These are phyloP conservation scores for Lentinus tigrinus DNA, from an alignment of 768 basidiomycete species.

Conservation along the genomic window DNA sequence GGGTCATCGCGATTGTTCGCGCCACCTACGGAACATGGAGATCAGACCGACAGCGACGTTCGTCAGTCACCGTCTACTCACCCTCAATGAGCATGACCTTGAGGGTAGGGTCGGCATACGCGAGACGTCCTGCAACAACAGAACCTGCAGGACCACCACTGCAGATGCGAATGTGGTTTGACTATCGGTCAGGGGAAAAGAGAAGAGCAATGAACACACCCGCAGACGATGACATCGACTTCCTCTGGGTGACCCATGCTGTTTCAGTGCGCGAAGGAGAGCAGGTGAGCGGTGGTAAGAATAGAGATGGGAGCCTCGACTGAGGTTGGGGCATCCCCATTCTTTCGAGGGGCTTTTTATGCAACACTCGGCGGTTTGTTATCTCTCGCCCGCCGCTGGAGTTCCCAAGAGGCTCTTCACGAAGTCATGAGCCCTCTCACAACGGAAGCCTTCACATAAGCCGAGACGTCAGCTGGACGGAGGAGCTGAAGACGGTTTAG, in stretches of 20 bases:
- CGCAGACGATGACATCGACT: conserved; percentile 70
- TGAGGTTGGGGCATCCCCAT: conserved; percentile 13
- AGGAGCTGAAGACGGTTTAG: conserved; percentile 17
- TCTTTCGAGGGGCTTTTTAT: conserved; percentile 18
- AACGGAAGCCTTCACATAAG: conserved; percentile 13
- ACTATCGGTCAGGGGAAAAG: background rate
- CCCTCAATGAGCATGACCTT: conserved; percentile 79
- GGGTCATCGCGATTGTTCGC: conserved; percentile 74
- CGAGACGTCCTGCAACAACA: conserved; percentile 67
- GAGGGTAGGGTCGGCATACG: conserved; percentile 68
- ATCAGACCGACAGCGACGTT: background rate
- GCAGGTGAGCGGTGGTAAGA: conserved; percentile 19
- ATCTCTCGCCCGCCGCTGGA: conserved; percentile 9
- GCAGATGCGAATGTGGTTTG: background rate
- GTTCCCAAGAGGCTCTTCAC: conserved; percentile 17
- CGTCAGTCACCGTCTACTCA: conserved; percentile 18
- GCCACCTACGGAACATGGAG: conserved; percentile 40
- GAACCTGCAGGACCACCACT: conserved; percentile 70
- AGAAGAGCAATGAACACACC: conserved; percentile 33
- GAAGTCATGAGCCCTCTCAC: conserved; percentile 23
- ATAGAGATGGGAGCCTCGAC: conserved; percentile 19
- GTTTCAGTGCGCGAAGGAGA: background rate
- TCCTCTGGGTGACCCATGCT: conserved; percentile 57
- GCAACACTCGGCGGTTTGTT: conserved; percentile 4
- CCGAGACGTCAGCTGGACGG: conserved; percentile 19